These are phyloP conservation scores for Flaveria linearis DNA, from an alignment of 129 eudicot species.

Conservation along the genomic window DNA sequence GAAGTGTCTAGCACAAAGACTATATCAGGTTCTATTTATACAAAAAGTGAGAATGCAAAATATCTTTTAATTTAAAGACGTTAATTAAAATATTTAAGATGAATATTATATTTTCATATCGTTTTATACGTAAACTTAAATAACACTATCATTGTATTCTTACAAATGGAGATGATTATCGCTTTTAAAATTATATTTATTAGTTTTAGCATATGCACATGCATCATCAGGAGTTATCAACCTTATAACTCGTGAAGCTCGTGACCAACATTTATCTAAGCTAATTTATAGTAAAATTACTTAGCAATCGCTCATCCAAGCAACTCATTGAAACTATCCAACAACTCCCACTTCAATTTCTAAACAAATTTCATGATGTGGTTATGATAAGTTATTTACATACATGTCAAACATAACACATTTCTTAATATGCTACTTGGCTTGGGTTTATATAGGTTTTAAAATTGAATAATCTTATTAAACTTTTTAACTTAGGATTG, in stretches of 20 bases:
- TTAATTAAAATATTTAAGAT: background rate
- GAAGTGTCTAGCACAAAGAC: background rate
- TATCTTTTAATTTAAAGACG: background rate
- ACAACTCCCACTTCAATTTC: too few relatives aligned
- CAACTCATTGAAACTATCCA: too few relatives aligned
- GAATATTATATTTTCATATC: background rate
- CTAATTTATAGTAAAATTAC: too few relatives aligned
- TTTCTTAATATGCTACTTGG: too few relatives aligned
- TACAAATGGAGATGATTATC: background rate
- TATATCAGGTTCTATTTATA: too few relatives aligned
- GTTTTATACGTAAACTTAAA: background rate
- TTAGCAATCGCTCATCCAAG: background rate
- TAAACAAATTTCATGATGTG: too few relatives aligned
- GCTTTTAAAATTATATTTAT: background rate
- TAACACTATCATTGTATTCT: background rate
- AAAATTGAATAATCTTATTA: too few relatives aligned
- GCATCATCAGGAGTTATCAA: background rate
- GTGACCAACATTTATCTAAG: background rate
- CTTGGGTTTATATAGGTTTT: too few relatives aligned
- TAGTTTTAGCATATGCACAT: background rate
- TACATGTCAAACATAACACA: too few relatives aligned
- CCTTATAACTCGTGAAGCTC: background rate
- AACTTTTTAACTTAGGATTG: too few relatives aligned
- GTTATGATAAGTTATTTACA: too few relatives aligned
- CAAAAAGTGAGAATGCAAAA: background rate